These are phyloP conservation scores for Eudorina sp. DNA, from an alignment of 139 green algal species.

Conservation along the genomic window DNA sequence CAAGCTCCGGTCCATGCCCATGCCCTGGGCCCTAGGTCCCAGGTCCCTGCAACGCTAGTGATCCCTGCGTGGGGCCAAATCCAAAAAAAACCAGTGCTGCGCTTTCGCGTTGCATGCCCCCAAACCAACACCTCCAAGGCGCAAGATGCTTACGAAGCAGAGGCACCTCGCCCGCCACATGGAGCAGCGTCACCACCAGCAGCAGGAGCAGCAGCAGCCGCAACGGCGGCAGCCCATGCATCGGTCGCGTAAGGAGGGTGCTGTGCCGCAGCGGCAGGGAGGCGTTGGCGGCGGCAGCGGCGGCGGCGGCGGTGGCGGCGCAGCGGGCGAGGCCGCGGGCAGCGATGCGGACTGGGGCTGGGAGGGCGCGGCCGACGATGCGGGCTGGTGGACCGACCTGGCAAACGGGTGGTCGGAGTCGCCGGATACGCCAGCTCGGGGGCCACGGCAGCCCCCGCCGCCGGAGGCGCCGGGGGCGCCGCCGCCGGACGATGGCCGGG, in stretches of 20 bases:
- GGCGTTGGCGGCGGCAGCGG: background rate
- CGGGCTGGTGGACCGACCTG: conserved; percentile 10
- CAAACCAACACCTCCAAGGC: too few relatives aligned
- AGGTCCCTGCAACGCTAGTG: too few relatives aligned
- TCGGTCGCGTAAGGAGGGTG: background rate
- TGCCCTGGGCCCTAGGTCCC: too few relatives aligned
- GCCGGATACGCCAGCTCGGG: background rate
- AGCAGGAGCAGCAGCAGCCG: background rate
- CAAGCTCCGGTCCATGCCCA: too few relatives aligned
- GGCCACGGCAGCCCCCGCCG: background rate
- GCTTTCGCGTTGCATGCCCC: too few relatives aligned
- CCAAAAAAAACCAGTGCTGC: too few relatives aligned
- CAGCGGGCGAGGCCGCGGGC: too few relatives aligned
- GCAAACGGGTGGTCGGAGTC: background rate
- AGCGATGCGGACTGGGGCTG: conserved; percentile 2
- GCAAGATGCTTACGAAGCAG: background rate
- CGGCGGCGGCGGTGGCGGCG: background rate
- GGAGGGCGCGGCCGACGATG: background rate
- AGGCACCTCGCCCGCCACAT: background rate
- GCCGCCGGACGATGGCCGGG: background rate
- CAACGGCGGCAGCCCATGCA: background rate
- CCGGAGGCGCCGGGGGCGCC: background rate
- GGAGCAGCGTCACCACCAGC: background rate
- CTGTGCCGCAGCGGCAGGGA: too few relatives aligned
- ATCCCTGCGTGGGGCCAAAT: too few relatives aligned